Percentiles rank a stretch among this genome's conserved stretches.
phyloP scores from a whole-genome alignment of 495 filamentous ascomycete genomes.

The Daldinia loculata region DNA sequence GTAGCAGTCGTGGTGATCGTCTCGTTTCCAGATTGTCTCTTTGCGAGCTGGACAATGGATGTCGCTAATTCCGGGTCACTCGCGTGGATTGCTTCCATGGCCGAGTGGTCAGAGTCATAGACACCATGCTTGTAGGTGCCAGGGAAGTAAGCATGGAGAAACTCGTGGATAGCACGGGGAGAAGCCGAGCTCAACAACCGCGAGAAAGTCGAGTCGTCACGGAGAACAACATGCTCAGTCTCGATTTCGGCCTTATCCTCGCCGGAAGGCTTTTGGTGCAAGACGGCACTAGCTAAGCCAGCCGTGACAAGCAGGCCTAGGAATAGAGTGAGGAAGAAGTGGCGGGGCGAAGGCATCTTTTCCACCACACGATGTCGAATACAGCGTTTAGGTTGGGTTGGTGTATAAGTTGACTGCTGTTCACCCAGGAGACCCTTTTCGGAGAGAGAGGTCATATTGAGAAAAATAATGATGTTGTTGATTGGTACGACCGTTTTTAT shows the following conservation, averaged over 20 bases:
- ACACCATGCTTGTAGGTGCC: constrained; percentile 50
- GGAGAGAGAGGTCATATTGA: constrained; percentile 28
- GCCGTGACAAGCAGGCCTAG: constrained; percentile 45
- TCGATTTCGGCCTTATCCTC: constrained; percentile 21
- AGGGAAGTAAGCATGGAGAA: constrained; percentile 53
- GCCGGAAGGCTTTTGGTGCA: constrained; percentile 23
- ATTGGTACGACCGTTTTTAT: constrained; percentile 20
- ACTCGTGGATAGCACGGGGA: constrained; percentile 49
- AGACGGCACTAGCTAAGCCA: constrained; percentile 46
- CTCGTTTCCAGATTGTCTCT: constrained; percentile 47
- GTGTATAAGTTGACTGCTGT: constrained; percentile 18
- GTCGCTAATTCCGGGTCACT: constrained; percentile 47
- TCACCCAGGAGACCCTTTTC: constrained; percentile 21
- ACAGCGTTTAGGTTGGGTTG: constrained; percentile 13
- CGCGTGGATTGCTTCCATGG: constrained; percentile 46
- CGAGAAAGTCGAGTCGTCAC: constrained; percentile 46
- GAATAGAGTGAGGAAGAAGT: constrained; percentile 43
- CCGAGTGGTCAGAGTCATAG: constrained; percentile 47
- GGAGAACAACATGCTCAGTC: constrained; percentile 17
- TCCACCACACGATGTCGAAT: constrained; percentile 23
- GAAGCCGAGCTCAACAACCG: constrained; percentile 48
- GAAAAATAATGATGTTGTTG: constrained; percentile 11
- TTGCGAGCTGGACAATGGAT: constrained; percentile 50
- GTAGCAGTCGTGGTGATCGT: constrained; percentile 18
- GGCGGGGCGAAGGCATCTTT: constrained; percentile 42